A percentile compares a stretch with the other conserved stretches of the same genome.
These are phyloP conservation scores for Pestalotiopsis fici DNA, from an alignment of 2,329 filamentous ascomycete genomes.

Conservation along the genomic window DNA sequence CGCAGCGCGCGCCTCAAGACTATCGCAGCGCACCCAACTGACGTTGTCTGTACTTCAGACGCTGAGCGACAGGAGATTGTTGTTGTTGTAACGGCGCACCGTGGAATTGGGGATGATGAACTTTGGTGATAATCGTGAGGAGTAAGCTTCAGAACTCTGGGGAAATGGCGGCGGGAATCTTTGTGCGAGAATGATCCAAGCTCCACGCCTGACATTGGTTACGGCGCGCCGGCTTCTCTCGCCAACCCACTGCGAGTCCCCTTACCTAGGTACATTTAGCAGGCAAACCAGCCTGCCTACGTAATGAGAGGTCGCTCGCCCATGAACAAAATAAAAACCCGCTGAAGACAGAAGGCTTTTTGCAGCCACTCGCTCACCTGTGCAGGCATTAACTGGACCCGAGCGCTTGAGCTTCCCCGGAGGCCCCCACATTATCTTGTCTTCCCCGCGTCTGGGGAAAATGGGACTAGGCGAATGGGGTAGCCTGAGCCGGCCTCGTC, in stretches of 20 bases:
- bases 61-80: background rate
- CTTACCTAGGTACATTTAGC: background rate
- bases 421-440: background rate
- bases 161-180: background rate
- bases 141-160: background rate
- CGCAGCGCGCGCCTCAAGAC: background rate
- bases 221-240: background rate
- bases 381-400: background rate
- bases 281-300: background rate
- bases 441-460: constrained; percentile 6
- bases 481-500: background rate
- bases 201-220: background rate
- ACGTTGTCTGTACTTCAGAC: background rate
- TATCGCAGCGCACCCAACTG: background rate
- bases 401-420: background rate
- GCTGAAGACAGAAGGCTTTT: background rate
- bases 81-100: background rate
- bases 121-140: constrained; percentile 2
- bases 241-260: background rate
- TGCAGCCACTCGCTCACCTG: background rate
- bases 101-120: background rate
- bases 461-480: background rate
- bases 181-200: constrained; percentile 2
- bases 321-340: background rate
- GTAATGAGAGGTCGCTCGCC: background rate